Evolutionary conservation across 2,329 filamentous ascomycete genomes (phyloP), one percentile per base, ranked within the genome.

Genomic region (Ascocoryne sarcoides): DNA sequence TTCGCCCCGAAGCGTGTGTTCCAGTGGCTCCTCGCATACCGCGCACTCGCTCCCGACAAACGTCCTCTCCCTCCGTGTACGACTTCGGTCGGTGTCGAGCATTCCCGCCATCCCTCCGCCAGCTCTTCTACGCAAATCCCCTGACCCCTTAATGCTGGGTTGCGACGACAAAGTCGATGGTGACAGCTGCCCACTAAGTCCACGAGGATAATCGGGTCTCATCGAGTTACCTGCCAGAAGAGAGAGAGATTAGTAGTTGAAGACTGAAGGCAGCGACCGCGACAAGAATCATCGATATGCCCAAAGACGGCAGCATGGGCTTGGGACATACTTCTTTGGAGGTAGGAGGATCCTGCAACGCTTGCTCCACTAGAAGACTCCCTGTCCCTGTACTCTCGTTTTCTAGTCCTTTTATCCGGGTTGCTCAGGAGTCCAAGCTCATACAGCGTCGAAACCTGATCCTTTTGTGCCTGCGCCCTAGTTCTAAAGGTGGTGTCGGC

Each of bases 11-110:
- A 98, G 72, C 3, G 88, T 98, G 62, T 96, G 90, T 64, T 96
- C 92, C 47, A 98, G 68, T 3, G 89, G 89, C 65, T 98, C 92
- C 62, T 98, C 92, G 60, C 92, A 98, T 12, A 95, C 89, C 37
- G 89, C 85, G 65, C 92, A 98, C 66, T 93, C 85, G 60, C 80
- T 88, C 33, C 92, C 92, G 40, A 96, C 84, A 65, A 95, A 96
- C 2, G 90, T 98, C 60, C 92, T 77, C 65, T 96, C 90, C 58
- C 89, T 76, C 59, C 92, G 77, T 50, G 79, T 81, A 51, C 87
- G 81, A 55, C 76, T 81, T 57, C 86, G 75, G 57, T 95, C 87
- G 38, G 82, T 70, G 56, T 82, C 79, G 69, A 87, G 76, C 62
- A 76, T 75, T 56, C 75, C 75, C 40, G 77, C 71, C 67, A 81